Percentiles rank a stretch among this genome's conserved stretches.
phyloP scores from a whole-genome alignment of 2,329 filamentous ascomycete species.

The Colletotrichum sp. region DNA sequence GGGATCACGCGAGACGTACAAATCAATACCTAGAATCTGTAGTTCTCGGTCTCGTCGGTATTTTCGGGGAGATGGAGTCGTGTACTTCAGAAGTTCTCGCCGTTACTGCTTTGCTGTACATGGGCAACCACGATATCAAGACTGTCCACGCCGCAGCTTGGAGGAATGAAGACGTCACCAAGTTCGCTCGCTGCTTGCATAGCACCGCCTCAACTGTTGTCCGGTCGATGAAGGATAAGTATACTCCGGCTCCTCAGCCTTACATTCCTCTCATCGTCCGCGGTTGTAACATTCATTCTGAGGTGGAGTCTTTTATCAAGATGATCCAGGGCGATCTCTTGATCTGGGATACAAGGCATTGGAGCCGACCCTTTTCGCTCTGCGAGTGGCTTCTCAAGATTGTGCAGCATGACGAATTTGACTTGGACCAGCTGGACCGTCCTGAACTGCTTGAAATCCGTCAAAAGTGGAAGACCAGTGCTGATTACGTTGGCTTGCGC shows the following conservation, averaged over 20 bases:
- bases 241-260: background rate
- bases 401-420: background rate
- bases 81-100: background rate
- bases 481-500: background rate
- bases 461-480: background rate
- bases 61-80: background rate
- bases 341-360: background rate
- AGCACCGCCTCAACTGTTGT: background rate
- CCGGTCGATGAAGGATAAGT: background rate
- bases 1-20: too few relatives aligned
- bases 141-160: background rate
- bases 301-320: background rate
- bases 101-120: background rate
- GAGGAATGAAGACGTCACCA: background rate
- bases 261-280: background rate
- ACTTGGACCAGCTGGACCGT: background rate
- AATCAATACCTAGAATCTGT: too few relatives aligned
- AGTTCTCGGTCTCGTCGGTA: too few relatives aligned
- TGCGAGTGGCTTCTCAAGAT: background rate
- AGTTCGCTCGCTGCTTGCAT: background rate
- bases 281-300: background rate
- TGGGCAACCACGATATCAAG: background rate
- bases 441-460: background rate
- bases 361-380: background rate
- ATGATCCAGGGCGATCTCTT: background rate